Evolutionary conservation across 495 filamentous ascomycete species (phyloP), one percentile per base, ranked within the genome.

Genomic region (Penicillium ucsense): DNA sequence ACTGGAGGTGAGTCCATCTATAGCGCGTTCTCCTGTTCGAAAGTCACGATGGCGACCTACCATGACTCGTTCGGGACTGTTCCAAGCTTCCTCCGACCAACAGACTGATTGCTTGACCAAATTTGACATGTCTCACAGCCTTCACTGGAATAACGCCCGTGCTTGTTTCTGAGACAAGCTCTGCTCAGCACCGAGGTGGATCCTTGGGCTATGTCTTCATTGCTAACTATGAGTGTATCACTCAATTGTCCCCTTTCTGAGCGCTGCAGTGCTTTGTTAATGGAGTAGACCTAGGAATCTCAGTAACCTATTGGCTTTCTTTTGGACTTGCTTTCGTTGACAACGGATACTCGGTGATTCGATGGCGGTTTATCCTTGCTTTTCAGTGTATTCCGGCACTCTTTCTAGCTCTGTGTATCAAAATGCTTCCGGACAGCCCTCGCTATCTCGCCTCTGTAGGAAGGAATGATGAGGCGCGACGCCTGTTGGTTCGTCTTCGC

Each of bases 221-320:
- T 49, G 72, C 72, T 5, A 76, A 75, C 50, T 74, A 60, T 72
- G 57, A 55, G 59, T 40, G 10, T 10, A 35, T 10, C 34, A 6
- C 1, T 6, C n/a, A 12, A 30, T 20, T 46, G 32, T 37, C 31
- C 20, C 31, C 31, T 48, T 20, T 20, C 20, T 20, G 2, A 20
- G 20, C 20, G 20, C 20, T 20, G 20, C 20, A 5, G 38, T 32
- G 3, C 31, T 9, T 30, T 20, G 37, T 41, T 64, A 41, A 60
- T 31, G 20, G 6, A 20, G 8, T 27, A 76, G 72, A 78, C 51
- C 63, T 81, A 8, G 79, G 79, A 43, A 79, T 84, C 31, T 71
- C 73, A 3, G 60, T 83, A 31, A 78, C 79, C 6, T 82, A 83
- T 60, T 83, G 79, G 80, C 65, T 82, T 48, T 74, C 75, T 12